Evolutionary conservation across 73 alveolate genomes (phyloP).

Genomic region (Paramecium caudatum): DNA sequence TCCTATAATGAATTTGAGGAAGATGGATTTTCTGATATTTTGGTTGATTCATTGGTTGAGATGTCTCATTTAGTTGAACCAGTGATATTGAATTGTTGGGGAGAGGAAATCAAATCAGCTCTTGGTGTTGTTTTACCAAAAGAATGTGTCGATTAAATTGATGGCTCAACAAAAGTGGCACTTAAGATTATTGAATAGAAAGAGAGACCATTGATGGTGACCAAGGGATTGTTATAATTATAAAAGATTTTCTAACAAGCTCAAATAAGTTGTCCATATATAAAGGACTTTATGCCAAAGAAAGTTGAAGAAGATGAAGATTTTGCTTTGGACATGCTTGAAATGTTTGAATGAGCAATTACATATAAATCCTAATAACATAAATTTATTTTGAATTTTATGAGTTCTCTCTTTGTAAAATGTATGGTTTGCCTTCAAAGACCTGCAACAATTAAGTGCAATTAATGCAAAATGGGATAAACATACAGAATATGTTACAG

Average conservation of each 20-base stretch:
- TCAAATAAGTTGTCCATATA: neutral
- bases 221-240: neutral
- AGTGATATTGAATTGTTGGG: conserved; percentile 11
- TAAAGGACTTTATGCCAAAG: neutral
- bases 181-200: neutral
- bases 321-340: neutral
- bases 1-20: conserved; percentile 18
- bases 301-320: neutral
- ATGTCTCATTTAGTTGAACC: conserved; percentile 52
- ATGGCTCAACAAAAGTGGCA: neutral
- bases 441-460: conserved; percentile 43
- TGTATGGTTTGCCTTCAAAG: conserved; percentile 36
- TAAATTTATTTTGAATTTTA: conserved; percentile 44
- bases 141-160: neutral
- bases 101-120: neutral
- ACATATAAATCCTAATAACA: neutral
- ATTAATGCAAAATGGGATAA: conserved; percentile 42
- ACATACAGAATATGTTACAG: conserved; percentile 30
- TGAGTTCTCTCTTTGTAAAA: conserved; percentile 51
- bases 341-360: neutral
- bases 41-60: conserved; percentile 1
- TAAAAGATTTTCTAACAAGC: neutral
- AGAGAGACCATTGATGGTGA: conserved; percentile 46
- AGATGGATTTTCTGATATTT: conserved; percentile 30
- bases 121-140: conserved; percentile 15